These are phyloP conservation scores for Monosporascus sp. DNA, from an alignment of 2,329 filamentous ascomycete genomes.

Conservation along the genomic window DNA sequence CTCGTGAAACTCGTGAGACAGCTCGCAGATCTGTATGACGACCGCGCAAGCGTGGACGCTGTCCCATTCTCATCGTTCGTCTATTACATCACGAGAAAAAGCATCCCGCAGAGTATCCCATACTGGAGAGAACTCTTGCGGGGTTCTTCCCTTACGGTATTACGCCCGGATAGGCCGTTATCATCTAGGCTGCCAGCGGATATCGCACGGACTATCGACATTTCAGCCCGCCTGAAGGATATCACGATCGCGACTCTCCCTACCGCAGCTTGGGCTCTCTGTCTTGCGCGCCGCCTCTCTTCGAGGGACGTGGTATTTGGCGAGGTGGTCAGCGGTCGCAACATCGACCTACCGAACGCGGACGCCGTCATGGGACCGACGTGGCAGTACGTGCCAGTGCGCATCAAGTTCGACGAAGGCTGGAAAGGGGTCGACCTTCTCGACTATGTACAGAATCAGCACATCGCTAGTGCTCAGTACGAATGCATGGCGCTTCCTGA, in stretches of 20 bases:
- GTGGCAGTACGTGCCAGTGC: constrained; percentile 62
- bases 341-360: constrained; percentile 48
- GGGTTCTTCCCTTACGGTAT: constrained; percentile 45
- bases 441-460: constrained; percentile 49
- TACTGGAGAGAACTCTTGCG: constrained; percentile 58
- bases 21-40: constrained; percentile 48
- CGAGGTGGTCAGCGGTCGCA: constrained; percentile 60
- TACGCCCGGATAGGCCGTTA: constrained; percentile 34
- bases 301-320: constrained; percentile 58
- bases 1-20: constrained; percentile 57
- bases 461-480: constrained; percentile 49
- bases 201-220: constrained; percentile 37
- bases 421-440: constrained; percentile 51
- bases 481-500: constrained; percentile 51
- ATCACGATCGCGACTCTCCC: constrained; percentile 60
- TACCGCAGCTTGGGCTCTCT: constrained; percentile 62
- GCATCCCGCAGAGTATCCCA: constrained; percentile 44
- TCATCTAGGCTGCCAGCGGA: constrained; percentile 34
- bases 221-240: constrained; percentile 44
- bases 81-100: constrained; percentile 33
- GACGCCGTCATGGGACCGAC: constrained; percentile 59
- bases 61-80: constrained; percentile 44
- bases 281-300: constrained; percentile 49
- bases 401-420: constrained; percentile 46
- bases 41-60: constrained; percentile 22